Conservation (phyloP, 352 stramenopile species). For the Thraustochytrium striatum region DNA sequence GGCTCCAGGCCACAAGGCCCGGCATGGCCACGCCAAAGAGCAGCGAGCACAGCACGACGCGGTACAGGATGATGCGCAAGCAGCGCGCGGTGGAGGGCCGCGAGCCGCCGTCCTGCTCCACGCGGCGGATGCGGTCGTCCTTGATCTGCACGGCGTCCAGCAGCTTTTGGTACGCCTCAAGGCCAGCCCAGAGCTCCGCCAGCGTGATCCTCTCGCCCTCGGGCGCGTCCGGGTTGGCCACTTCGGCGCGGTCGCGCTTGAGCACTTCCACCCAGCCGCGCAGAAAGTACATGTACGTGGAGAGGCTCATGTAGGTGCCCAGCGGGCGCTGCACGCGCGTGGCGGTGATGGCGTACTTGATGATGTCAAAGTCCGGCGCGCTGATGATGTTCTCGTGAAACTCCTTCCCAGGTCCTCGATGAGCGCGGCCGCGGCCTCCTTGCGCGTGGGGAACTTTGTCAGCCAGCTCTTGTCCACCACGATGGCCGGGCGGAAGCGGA, state of each 20-base stretch:
- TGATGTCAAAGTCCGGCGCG: conserved; percentile 32
- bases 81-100: not conserved
- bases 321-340: conserved; percentile 41
- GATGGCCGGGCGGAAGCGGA: conserved; percentile 33
- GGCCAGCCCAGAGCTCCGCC: not conserved
- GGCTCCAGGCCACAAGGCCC: conserved; percentile 39
- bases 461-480: conserved; percentile 7
- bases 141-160: conserved; percentile 39
- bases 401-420: conserved; percentile 20
- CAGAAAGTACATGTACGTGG: conserved; percentile 48
- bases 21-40: conserved; percentile 26
- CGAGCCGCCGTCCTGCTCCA: conserved; percentile 5
- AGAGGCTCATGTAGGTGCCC: conserved; percentile 46
- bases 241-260: not conserved
- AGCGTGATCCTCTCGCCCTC: not conserved
- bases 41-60: not conserved
- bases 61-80: conserved; percentile 36
- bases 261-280: conserved; percentile 37
- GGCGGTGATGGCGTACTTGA: conserved; percentile 25
- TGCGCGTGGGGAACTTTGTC: not conserved
- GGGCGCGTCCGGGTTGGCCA: not conserved
- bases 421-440: conserved; percentile 19
- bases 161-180: conserved; percentile 41
- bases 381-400: conserved; percentile 46
- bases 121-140: conserved; percentile 34